A percentile compares a stretch with the other conserved stretches of the same genome.
Conservation (phyloP, 306 rosid species). For the Hippophae rhamnoides region DNA sequence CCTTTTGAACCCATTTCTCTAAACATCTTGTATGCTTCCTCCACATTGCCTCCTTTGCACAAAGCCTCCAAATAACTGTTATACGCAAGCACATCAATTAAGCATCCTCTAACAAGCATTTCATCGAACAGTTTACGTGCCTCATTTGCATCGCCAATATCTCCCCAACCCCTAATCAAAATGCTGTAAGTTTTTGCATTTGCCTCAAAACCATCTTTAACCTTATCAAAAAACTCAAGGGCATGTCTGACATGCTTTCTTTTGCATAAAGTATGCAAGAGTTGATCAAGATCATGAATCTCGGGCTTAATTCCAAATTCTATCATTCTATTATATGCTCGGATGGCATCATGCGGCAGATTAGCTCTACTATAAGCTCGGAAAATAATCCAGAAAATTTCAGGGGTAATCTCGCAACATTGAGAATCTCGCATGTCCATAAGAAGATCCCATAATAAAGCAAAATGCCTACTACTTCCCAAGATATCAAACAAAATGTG, state of each 20-base stretch:
- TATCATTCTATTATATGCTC: constrained; percentile 63
- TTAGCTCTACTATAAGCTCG: constrained; percentile 55
- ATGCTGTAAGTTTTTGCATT: constrained; percentile 56
- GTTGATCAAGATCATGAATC: constrained; percentile 58
- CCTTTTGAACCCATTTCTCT: constrained; percentile 39
- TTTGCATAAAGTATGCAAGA: constrained; percentile 53
- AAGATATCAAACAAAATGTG: constrained; percentile 64
- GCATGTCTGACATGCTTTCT: constrained; percentile 63
- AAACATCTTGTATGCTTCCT: constrained; percentile 51
- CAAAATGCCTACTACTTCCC: constrained; percentile 65
- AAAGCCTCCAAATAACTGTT: constrained; percentile 56
- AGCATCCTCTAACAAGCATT: constrained; percentile 58
- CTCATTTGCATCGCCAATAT: constrained; percentile 40
- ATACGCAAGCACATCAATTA: constrained; percentile 58
- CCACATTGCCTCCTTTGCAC: constrained; percentile 58
- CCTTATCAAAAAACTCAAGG: constrained; percentile 56
- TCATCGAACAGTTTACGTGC: constrained; percentile 61
- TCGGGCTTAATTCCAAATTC: constrained; percentile 63
- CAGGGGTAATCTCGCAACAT: constrained; percentile 33
- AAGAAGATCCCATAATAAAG: constrained; percentile 84
- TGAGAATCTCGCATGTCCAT: constrained; percentile 45
- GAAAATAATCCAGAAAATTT: constrained; percentile 70
- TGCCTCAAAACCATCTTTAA: constrained; percentile 36
- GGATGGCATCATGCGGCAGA: constrained; percentile 68
- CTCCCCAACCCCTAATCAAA: constrained; percentile 78